phyloP scores from a whole-genome alignment of 2,329 filamentous ascomycete species.

The Paecilomyces variotii region DNA sequence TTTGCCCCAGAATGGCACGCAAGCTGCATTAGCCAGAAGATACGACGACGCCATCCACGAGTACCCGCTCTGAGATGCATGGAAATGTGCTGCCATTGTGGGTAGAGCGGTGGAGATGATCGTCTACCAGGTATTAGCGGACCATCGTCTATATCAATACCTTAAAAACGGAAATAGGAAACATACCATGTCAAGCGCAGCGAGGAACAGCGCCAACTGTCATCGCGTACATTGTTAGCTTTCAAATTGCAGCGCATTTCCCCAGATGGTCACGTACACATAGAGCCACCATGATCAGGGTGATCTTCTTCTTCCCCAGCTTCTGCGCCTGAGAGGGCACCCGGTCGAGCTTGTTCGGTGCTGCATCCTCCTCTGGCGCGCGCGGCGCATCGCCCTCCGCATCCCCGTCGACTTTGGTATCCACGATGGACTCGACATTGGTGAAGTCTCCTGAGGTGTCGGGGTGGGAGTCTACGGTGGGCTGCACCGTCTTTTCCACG shows the following conservation, averaged over 20 bases:
- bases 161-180: not conserved
- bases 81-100: slow-evolving; percentile 35
- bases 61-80: slow-evolving; percentile 37
- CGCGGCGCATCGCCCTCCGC: slow-evolving; percentile 10
- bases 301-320: slow-evolving; percentile 32
- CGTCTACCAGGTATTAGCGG: slow-evolving; percentile 18
- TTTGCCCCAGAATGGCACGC: slow-evolving; percentile 55
- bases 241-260: not conserved
- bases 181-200: slow-evolving; percentile 50
- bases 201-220: slow-evolving; percentile 51
- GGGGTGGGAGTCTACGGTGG: not conserved
- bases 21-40: slow-evolving; percentile 38
- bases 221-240: slow-evolving; percentile 6
- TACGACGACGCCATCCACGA: slow-evolving; percentile 43
- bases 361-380: slow-evolving; percentile 10
- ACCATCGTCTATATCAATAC: not conserved
- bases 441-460: not conserved
- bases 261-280: slow-evolving; percentile 21
- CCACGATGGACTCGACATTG: not conserved
- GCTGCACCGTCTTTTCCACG: not conserved
- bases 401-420: not conserved
- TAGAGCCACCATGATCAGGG: slow-evolving; percentile 34
- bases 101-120: slow-evolving; percentile 40
- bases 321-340: slow-evolving; percentile 29
- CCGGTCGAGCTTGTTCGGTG: slow-evolving; percentile 15